Base-by-base conservation (phyloP, 805 yeast genomes). In the Kluyveromyces dobzhanskii region DNA sequence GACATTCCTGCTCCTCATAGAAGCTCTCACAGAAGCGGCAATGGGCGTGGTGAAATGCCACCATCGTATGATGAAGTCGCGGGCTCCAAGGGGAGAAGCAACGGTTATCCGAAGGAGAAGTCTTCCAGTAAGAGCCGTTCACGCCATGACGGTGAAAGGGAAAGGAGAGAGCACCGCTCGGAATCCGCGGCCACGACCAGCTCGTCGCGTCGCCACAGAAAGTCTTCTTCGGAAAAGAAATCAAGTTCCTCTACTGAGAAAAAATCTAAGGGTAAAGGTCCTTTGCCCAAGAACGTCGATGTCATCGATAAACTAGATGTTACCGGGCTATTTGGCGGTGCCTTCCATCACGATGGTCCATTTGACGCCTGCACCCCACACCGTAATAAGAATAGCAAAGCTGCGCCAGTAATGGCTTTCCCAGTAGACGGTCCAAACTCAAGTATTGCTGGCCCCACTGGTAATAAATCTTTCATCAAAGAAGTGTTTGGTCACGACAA, bases 271-370 rank as follows among this genome's bases (percentile, higher is more conserved):
- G 65, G 54, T 65, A 65, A 53, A 69, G 40, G 40, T 9, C 30
- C 42, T 2, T 59, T 75, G 48, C 73, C 87, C 11, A 78, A 79
- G 50, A 84, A 87, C 49, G 79, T 88, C 40, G 98, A 90, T 55
- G 85, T 94, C 3, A 92, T 92, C 50, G 98, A 92, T 65, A 85
- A 85, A 62, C 70, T 92, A 53, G 98, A 92, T 61, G 98, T 90
- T 34, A 88, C 97, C 10, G 97, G 95, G 1, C 72, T 88, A 45
- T 88, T 85, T 57, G 97, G 96, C 18, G 85, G 86, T 13, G 85
- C 94, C 2, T 92, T 92, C 71, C 98, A 92, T 62, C 97, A 92
- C 61, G 98, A 92, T 64, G 98, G 98, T 10, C 98, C 98, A 12
- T 92, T 92, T 59, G 98, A 92, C 59, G 98, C 98, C 1, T 90